Conservation (phyloP, 2,329 filamentous ascomycete genomes). For the Aciculosporium take region DNA sequence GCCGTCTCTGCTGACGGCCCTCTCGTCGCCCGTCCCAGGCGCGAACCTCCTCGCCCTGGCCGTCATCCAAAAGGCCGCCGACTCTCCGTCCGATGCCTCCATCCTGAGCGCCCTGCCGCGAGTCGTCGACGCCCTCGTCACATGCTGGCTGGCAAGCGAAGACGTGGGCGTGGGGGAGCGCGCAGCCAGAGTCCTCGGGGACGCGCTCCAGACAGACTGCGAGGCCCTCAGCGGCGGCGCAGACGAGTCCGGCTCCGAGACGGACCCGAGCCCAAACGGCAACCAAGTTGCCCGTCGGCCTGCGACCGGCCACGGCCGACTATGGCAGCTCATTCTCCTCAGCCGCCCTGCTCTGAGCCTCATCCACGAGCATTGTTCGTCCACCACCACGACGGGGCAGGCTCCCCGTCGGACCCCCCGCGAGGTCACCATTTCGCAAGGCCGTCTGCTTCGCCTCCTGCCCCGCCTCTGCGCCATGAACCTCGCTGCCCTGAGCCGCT, state of each 20-base stretch:
- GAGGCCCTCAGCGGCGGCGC: conserved; percentile 17
- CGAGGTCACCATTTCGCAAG: conserved; percentile 36
- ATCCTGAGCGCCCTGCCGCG: conserved; percentile 35
- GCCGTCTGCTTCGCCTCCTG: conserved; percentile 36
- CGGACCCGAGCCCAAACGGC: conserved; percentile 14
- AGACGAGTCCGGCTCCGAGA: not conserved
- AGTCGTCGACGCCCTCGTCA: conserved; percentile 33
- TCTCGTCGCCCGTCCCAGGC: conserved; percentile 38
- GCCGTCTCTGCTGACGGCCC: conserved; percentile 34
- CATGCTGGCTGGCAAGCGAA: conserved; percentile 37
- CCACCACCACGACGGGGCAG: conserved; percentile 16
- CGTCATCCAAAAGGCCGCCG: conserved; percentile 40
- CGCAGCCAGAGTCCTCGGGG: conserved; percentile 34
- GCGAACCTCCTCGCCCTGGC: conserved; percentile 44
- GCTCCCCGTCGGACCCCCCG: conserved; percentile 14
- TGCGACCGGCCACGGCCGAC: conserved; percentile 32
- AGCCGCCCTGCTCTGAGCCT: conserved; percentile 29
- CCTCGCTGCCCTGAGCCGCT: conserved; percentile 24
- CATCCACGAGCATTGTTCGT: conserved; percentile 24
- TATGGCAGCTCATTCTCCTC: conserved; percentile 40
- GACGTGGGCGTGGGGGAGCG: conserved; percentile 42
- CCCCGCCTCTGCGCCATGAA: conserved; percentile 35
- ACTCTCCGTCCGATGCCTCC: conserved; percentile 31
- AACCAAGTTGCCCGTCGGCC: conserved; percentile 24
- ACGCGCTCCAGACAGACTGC: conserved; percentile 42